A percentile compares a stretch with the other conserved stretches of the same genome.
These are phyloP conservation scores for Pilaira anomala DNA, from an alignment of 192 early-diverging fungal species.

Conservation along the genomic window DNA sequence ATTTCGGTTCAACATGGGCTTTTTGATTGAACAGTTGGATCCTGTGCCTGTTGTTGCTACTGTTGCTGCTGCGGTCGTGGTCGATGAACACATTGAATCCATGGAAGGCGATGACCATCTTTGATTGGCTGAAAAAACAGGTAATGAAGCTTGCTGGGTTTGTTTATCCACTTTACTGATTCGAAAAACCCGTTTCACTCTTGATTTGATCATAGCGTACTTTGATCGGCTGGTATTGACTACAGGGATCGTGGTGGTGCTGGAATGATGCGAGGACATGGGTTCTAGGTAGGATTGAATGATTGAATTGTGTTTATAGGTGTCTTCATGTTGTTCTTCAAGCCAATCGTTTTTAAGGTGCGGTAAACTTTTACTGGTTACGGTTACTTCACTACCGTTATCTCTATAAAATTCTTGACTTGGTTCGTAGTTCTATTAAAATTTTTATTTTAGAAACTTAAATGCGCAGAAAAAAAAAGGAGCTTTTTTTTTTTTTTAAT, in stretches of 20 bases:
- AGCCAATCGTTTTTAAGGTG: not conserved
- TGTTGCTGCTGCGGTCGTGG: not conserved
- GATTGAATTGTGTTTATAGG: not conserved
- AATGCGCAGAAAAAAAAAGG: not conserved
- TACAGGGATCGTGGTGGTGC: not conserved
- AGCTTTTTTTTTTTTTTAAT: slow-evolving; percentile 1
- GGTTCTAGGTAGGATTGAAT: slow-evolving; percentile 11
- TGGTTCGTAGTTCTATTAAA: not conserved
- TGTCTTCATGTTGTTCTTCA: not conserved
- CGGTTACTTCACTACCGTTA: slow-evolving; percentile 6
- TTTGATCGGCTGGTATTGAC: not conserved
- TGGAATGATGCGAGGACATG: slow-evolving; percentile 1
- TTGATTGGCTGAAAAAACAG: not conserved
- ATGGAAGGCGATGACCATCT: not conserved
- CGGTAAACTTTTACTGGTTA: not conserved
- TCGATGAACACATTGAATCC: slow-evolving; percentile 5
- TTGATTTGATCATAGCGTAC: not conserved
- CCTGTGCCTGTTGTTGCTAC: not conserved
- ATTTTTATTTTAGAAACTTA: not conserved
- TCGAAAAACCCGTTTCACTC: slow-evolving; percentile 4
- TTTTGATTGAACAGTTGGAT: not conserved
- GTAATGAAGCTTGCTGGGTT: not conserved
- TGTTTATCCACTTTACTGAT: not conserved
- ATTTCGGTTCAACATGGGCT: slow-evolving; percentile 2
- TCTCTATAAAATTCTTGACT: not conserved